Percentiles rank a stretch among this genome's conserved stretches.
phyloP scores from a whole-genome alignment of 768 basidiomycete species.

The Mycena filopes region DNA sequence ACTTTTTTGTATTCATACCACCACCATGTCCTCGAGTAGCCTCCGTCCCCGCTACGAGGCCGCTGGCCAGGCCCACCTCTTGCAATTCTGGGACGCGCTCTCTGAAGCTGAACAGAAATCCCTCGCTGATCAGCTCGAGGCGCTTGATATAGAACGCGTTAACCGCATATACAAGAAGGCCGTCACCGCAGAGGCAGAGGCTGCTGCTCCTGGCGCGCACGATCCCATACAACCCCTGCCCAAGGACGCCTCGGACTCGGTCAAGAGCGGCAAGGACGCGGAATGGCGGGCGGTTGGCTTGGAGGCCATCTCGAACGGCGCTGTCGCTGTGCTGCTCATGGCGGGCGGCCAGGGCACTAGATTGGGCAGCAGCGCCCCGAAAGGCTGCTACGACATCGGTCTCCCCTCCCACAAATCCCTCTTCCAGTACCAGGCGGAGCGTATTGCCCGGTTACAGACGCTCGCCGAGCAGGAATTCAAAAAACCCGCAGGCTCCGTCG shows the following conservation, averaged over 20 bases:
- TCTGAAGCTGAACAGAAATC: conserved; percentile 67
- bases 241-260: conserved; percentile 74
- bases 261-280: conserved; percentile 62
- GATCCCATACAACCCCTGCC: conserved; percentile 87
- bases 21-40: conserved; percentile 66
- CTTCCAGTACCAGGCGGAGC: conserved; percentile 98
- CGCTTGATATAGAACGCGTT: conserved; percentile 89
- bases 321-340: conserved; percentile 97
- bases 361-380: conserved; percentile 90
- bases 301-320: conserved; percentile 79
- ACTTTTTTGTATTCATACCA: conserved; percentile 17
- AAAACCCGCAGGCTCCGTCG: conserved; percentile 68
- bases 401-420: conserved; percentile 93
- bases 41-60: conserved; percentile 74
- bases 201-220: conserved; percentile 49
- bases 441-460: conserved; percentile 85
- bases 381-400: conserved; percentile 98
- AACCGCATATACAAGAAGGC: conserved; percentile 89
- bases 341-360: conserved; percentile 98
- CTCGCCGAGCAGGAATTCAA: conserved; percentile 69
- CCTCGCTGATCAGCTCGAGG: conserved; percentile 77
- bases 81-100: conserved; percentile 87
- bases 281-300: conserved; percentile 87
- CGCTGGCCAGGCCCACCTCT: conserved; percentile 90
- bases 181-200: conserved; percentile 68